Evolutionary conservation across 2,329 filamentous ascomycete genomes (phyloP).

Genomic region (Domatiomyces catenatus): DNA sequence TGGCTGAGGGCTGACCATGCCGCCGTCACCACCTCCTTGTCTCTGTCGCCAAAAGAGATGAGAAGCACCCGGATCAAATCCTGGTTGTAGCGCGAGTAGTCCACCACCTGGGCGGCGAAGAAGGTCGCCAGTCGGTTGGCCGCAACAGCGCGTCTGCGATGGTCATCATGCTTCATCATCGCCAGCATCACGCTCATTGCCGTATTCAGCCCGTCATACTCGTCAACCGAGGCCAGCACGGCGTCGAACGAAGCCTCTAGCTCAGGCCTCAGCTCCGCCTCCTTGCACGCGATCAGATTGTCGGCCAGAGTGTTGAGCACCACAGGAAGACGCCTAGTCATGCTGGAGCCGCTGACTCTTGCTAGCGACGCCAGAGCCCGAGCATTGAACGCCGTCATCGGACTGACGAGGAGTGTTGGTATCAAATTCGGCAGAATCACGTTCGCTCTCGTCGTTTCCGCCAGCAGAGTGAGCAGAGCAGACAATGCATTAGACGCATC

Average conservation of each 20-base stretch:
- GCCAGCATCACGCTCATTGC: conserved; percentile 86
- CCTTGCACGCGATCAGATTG: conserved; percentile 60
- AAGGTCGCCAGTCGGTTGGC: conserved; percentile 71
- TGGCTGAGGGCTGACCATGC: conserved; percentile 76
- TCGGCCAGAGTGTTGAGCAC: conserved; percentile 93
- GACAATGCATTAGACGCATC: conserved; percentile 85
- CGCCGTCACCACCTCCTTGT: conserved; percentile 69
- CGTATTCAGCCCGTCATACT: conserved; percentile 87
- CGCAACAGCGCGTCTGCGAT: conserved; percentile 63
- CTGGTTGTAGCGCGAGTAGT: conserved; percentile 91
- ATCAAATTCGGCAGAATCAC: conserved; percentile 94
- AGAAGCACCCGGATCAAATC: conserved; percentile 84
- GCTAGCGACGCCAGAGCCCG: conserved; percentile 84
- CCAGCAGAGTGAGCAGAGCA: conserved; percentile 83
- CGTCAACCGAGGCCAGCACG: conserved; percentile 82
- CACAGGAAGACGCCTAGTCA: conserved; percentile 75
- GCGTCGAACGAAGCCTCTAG: conserved; percentile 72
- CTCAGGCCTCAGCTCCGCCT: conserved; percentile 58
- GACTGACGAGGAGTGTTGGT: conserved; percentile 75
- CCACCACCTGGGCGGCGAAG: conserved; percentile 63
- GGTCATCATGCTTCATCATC: conserved; percentile 83
- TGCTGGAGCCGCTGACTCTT: conserved; percentile 74
- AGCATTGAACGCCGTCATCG: conserved; percentile 89
- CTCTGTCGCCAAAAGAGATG: conserved; percentile 79
- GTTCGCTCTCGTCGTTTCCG: conserved; percentile 83